These are phyloP conservation scores for Cordyceps cicadae DNA, from an alignment of 2,329 filamentous ascomycete species.

Conservation along the genomic window DNA sequence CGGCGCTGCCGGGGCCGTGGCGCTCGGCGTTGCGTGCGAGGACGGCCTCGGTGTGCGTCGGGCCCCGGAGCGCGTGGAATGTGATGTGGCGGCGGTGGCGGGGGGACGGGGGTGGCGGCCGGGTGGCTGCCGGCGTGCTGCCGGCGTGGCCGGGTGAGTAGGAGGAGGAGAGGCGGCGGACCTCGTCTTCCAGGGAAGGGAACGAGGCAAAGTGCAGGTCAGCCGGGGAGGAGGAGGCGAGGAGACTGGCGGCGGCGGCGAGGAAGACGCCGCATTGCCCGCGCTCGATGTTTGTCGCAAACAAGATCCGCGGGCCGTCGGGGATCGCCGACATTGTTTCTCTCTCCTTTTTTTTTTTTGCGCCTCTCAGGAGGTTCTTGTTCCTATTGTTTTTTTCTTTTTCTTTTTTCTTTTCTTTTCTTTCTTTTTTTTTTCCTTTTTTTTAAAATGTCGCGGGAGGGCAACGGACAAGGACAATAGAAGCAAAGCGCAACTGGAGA, in stretches of 20 bases:
- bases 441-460: too few relatives aligned
- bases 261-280: slow-evolving; percentile 40
- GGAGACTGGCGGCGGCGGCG: slow-evolving; percentile 32
- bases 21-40: background rate
- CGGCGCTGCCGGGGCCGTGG: background rate
- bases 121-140: too few relatives aligned
- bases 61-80: slow-evolving; percentile 22
- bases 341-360: too few relatives aligned
- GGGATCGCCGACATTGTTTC: background rate
- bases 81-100: too few relatives aligned
- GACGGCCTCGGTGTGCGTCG: slow-evolving; percentile 12
- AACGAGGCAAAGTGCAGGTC: slow-evolving; percentile 39
- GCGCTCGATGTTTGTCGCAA: slow-evolving; percentile 37
- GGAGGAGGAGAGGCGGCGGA: too few relatives aligned
- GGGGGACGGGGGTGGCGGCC: too few relatives aligned
- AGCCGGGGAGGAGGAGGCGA: slow-evolving; percentile 24
- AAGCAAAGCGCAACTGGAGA: background rate
- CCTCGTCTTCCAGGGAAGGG: slow-evolving; percentile 21
- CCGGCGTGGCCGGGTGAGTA: too few relatives aligned
- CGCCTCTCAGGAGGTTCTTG: too few relatives aligned
- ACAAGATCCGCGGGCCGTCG: slow-evolving; percentile 22
- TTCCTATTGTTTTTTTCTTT: too few relatives aligned
- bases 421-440: too few relatives aligned
- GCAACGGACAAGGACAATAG: too few relatives aligned
- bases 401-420: too few relatives aligned